phyloP scores from a whole-genome alignment of 306 rosid species.

The Fragaria ananassa region DNA sequence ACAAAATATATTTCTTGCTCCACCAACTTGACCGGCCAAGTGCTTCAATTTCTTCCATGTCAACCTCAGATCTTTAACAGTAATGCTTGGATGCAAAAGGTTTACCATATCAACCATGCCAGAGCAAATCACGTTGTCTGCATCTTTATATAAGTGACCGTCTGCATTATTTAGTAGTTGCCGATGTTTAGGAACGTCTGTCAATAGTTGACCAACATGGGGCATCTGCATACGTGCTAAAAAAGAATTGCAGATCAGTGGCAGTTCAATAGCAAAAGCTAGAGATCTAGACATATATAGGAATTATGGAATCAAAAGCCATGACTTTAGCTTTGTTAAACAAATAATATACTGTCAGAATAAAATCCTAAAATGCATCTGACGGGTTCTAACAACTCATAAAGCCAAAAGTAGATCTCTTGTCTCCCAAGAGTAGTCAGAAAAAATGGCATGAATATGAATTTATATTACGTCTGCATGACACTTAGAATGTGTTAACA shows the following conservation, averaged over 20 bases:
- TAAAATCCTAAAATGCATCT: background rate
- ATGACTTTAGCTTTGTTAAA: background rate
- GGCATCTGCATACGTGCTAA: conserved; percentile 66
- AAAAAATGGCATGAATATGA: background rate
- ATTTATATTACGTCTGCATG: background rate
- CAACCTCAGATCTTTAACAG: conserved; percentile 61
- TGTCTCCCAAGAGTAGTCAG: background rate
- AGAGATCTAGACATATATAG: background rate
- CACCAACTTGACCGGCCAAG: conserved; percentile 80
- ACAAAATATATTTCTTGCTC: conserved; percentile 69
- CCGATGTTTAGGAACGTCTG: conserved; percentile 39
- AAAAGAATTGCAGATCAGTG: conserved; percentile 50
- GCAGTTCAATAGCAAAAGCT: background rate
- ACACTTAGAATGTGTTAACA: background rate
- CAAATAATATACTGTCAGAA: background rate
- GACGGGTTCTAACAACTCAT: background rate
- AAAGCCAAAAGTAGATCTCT: background rate
- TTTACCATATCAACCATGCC: conserved; percentile 33
- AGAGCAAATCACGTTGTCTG: conserved; percentile 26
- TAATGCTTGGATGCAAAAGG: conserved; percentile 44
- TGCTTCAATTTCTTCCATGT: conserved; percentile 73
- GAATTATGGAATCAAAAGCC: conserved; percentile 5
- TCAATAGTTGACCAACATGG: conserved; percentile 33
- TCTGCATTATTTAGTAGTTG: conserved; percentile 30
- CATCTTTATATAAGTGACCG: conserved; percentile 30